Percentiles rank a stretch among this genome's conserved stretches.
These are phyloP conservation scores for Tulasnella sp. DNA, from an alignment of 768 basidiomycete genomes.

Conservation along the genomic window DNA sequence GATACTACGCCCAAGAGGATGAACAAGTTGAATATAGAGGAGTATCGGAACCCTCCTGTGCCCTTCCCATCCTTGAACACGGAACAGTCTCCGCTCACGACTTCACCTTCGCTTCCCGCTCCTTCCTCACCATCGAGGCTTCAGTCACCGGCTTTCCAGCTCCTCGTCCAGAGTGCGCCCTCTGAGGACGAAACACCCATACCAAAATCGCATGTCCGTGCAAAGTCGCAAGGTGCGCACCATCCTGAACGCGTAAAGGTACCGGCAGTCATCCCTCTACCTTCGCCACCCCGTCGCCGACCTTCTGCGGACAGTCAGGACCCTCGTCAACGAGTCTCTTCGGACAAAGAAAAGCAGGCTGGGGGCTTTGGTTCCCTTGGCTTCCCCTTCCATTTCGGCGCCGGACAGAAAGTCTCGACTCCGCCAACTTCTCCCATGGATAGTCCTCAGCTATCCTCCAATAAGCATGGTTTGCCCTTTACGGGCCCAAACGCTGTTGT, in stretches of 20 bases:
- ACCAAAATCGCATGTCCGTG: not conserved
- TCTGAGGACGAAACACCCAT: not conserved
- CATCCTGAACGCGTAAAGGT: not conserved
- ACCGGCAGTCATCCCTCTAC: conserved; percentile 5
- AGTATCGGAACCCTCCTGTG: conserved; percentile 42
- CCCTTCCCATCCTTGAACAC: conserved; percentile 28
- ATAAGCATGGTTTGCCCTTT: not conserved
- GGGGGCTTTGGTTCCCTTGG: not conserved
- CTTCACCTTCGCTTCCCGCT: conserved; percentile 25
- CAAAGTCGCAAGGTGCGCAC: conserved; percentile 9
- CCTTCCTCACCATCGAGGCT: conserved; percentile 27
- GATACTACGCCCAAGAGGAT: conserved; percentile 32
- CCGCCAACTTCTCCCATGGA: not conserved
- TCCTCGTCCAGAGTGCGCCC: conserved; percentile 15
- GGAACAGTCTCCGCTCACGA: conserved; percentile 24
- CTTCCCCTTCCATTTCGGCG: conserved; percentile 14
- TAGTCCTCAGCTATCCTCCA: not conserved
- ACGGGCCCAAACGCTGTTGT: not conserved
- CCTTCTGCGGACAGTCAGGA: not conserved
- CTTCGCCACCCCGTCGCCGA: not conserved
- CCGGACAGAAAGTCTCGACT: not conserved
- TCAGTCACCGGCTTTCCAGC: conserved; percentile 26
- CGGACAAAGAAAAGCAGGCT: conserved; percentile 1
- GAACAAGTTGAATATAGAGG: conserved; percentile 51
- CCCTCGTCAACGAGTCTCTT: not conserved